Conservation (phyloP, 2,329 filamentous ascomycete species). For the Talaromyces sp. region DNA sequence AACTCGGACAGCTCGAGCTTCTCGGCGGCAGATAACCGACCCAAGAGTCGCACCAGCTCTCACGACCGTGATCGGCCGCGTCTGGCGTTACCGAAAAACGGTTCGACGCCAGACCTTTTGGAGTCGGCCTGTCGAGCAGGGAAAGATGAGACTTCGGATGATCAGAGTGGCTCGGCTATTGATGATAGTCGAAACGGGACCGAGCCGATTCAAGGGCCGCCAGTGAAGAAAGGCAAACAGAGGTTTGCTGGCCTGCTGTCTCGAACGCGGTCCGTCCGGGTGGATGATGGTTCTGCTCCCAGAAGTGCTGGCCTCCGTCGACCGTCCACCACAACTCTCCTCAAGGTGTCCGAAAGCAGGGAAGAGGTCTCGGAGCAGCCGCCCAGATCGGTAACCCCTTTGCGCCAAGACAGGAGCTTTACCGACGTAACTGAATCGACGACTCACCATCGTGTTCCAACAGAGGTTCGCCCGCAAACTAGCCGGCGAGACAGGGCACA, state of each 20-base stretch:
- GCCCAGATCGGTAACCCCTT: constrained; percentile 56
- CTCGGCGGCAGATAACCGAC: constrained; percentile 26
- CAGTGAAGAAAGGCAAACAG: constrained; percentile 38
- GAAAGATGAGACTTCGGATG: constrained; percentile 17
- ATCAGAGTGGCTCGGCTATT: constrained; percentile 22
- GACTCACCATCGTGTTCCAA: constrained; percentile 61
- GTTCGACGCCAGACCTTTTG: constrained; percentile 39
- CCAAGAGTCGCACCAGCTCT: constrained; percentile 40
- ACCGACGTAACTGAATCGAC: constrained; percentile 62
- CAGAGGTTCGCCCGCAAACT: constrained; percentile 24
- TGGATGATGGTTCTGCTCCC: constrained; percentile 35
- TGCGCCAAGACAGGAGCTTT: constrained; percentile 63
- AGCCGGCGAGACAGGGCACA: constrained; percentile 28
- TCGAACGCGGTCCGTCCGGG: constrained; percentile 40
- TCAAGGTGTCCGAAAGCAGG: constrained; percentile 19
- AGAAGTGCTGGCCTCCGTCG: constrained; percentile 27
- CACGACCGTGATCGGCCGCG: constrained; percentile 32
- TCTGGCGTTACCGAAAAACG: constrained; percentile 31
- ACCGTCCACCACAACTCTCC: constrained; percentile 32
- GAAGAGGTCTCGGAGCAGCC: constrained; percentile 38
- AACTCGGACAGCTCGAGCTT: constrained; percentile 36
- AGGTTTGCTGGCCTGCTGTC: constrained; percentile 41
- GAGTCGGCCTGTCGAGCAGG: constrained; percentile 24
- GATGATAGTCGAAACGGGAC: constrained; percentile 15
- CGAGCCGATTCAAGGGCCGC: constrained; percentile 7